Evolutionary conservation across 345 rosid genomes (phyloP).

Genomic region (Tarenaya hassleriana): DNA sequence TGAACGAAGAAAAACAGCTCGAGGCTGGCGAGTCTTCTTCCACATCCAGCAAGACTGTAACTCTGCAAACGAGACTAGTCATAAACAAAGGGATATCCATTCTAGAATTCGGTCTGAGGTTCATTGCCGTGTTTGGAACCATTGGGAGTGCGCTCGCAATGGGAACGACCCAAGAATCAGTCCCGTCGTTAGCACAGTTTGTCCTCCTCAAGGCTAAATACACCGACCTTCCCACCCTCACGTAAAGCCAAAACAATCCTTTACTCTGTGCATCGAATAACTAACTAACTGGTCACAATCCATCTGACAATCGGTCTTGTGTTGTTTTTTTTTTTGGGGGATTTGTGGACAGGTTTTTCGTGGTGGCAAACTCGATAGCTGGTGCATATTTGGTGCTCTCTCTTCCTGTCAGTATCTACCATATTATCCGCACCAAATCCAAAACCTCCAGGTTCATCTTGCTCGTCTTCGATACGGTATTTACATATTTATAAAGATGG

Average conservation of each 20-base stretch:
- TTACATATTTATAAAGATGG: not conserved
- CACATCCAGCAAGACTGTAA: constrained; percentile 16
- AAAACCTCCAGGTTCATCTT: constrained; percentile 39
- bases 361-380: constrained; percentile 51
- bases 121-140: constrained; percentile 26
- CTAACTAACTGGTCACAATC: too few species aligned
- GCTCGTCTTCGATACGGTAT: constrained; percentile 49
- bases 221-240: constrained; percentile 29
- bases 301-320: too few species aligned
- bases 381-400: constrained; percentile 66
- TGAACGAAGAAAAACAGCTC: constrained; percentile 27
- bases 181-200: constrained; percentile 27
- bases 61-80: constrained; percentile 13
- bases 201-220: constrained; percentile 26
- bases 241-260: constrained; percentile 14
- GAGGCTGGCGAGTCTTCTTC: constrained; percentile 29
- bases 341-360: constrained; percentile 51
- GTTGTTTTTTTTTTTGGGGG: not conserved
- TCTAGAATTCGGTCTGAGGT: constrained; percentile 22
- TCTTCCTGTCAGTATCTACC: constrained; percentile 49
- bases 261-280: too few species aligned
- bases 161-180: constrained; percentile 32
- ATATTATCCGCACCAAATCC: constrained; percentile 32
- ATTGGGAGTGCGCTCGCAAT: constrained; percentile 22
- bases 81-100: constrained; percentile 21